Evolutionary conservation across 2,329 filamentous ascomycete genomes (phyloP), one percentile per base, ranked within the genome.

Genomic region (Sordariomycetes sp.): DNA sequence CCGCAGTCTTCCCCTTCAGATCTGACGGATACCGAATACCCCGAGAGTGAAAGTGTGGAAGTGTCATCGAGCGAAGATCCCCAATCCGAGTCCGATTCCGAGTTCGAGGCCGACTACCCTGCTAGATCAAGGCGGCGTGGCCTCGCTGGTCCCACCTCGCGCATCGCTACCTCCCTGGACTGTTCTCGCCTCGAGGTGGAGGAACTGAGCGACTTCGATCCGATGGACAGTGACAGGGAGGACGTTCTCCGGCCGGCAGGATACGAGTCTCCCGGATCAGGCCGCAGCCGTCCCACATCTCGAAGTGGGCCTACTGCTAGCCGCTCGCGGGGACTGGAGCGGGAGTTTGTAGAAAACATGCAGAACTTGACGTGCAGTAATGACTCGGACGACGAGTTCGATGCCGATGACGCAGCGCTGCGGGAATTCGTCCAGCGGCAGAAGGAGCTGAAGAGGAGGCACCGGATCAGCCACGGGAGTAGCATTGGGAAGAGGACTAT

Each of bases 391-490:
- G 10, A 64, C 64, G 59, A 85, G 80, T 39, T 77, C 67, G 20
- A 85, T 71, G 5, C 72, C 66, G 72, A 85, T 83, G 25, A 76
- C 66, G 62, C 85, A 80, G 54, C 74, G 68, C 66, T 84, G 77
- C 0, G 75, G 66, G 2, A 68, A 36, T 62, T 62, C 45, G 52
- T 55, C 4, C 12, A 15, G 35, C 51, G 67, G 58, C 72, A 73
- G 54, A 72, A 74, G 39, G 73, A 73, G 54, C 68, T 74, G 39
- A 72, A 68, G 56, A 71, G 76, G 55, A 69, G 68, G 35, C 72
- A 72, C 48, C 70, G 77, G 25, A 72, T 77, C 65, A 78, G 74
- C 56, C 73, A 75, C 62, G 76, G 77, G 53, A 79, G 76, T 62
- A 79, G 76, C 65, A 75, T 79, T 57, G 75, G 76, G 61, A 80